phyloP scores from a whole-genome alignment of 2,329 filamentous ascomycete species.

The Raffaelea deltoideospora region DNA sequence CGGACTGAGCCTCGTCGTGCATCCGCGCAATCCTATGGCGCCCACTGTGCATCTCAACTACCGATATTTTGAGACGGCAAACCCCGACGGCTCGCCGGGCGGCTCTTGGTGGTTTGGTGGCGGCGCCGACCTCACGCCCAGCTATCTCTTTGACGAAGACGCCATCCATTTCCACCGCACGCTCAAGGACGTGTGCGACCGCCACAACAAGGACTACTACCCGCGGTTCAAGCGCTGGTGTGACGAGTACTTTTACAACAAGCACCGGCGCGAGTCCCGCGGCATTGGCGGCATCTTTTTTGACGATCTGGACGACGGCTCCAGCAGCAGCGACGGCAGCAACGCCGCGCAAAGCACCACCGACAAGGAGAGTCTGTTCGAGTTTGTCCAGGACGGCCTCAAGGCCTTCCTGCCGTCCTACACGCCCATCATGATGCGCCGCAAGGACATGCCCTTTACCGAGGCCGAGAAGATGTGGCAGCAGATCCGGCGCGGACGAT shows the following conservation, averaged over 20 bases:
- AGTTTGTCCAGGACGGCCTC: slow-evolving; percentile 74
- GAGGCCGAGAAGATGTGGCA: slow-evolving; percentile 90
- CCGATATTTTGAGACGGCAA: slow-evolving; percentile 93
- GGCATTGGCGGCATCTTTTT: slow-evolving; percentile 97
- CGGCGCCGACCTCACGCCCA: slow-evolving; percentile 83
- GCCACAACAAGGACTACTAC: slow-evolving; percentile 85
- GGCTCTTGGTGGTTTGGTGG: slow-evolving; percentile 98
- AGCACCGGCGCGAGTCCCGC: slow-evolving; percentile 73
- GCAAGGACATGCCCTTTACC: slow-evolving; percentile 85
- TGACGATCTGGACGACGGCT: slow-evolving; percentile 80
- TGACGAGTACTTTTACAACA: slow-evolving; percentile 91
- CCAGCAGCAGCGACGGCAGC: slow-evolving; percentile 30
- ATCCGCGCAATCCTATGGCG: slow-evolving; percentile 90
- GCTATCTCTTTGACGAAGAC: slow-evolving; percentile 93
- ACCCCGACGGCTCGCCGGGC: slow-evolving; percentile 60
- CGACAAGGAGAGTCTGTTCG: slow-evolving; percentile 77
- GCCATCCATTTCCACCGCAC: slow-evolving; percentile 92
- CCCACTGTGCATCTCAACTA: slow-evolving; percentile 98
- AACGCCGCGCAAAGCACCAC: not conserved
- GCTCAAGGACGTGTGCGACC: slow-evolving; percentile 85
- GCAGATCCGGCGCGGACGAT: slow-evolving; percentile 82
- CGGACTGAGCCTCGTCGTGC: slow-evolving; percentile 81
- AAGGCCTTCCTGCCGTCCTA: slow-evolving; percentile 83
- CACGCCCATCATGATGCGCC: slow-evolving; percentile 69
- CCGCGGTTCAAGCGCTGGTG: slow-evolving; percentile 96